Percentiles rank a stretch among this genome's conserved stretches.
phyloP scores from a whole-genome alignment of 768 basidiomycete species.

The Erythrobasidium yunnanense region DNA sequence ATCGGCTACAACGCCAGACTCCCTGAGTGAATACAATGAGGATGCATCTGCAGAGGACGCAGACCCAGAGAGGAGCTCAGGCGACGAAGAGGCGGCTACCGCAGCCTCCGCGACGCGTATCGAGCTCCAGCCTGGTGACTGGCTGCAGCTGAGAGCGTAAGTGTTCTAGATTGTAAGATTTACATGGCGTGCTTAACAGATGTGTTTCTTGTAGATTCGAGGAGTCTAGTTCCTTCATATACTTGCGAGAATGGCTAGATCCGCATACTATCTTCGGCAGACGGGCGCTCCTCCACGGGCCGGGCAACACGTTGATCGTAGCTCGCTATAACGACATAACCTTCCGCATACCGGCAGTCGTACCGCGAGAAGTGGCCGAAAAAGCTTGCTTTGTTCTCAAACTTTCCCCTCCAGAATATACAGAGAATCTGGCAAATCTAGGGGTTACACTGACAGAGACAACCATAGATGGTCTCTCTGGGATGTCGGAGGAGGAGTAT shows the following conservation, averaged over 20 bases:
- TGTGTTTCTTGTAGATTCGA: background rate
- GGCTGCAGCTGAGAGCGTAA: conserved; percentile 19
- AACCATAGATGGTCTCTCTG: background rate
- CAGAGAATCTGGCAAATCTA: background rate
- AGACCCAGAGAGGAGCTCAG: background rate
- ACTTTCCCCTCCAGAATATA: conserved; percentile 6
- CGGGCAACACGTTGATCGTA: background rate
- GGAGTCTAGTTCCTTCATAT: conserved; percentile 8
- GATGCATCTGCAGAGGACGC: background rate
- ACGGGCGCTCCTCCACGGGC: conserved; percentile 8
- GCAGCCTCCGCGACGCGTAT: background rate
- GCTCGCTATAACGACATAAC: conserved; percentile 9
- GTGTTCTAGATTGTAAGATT: background rate
- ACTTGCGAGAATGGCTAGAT: background rate
- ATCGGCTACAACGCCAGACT: background rate
- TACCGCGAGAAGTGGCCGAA: background rate
- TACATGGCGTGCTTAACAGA: background rate
- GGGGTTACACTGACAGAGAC: background rate
- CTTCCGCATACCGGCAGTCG: background rate
- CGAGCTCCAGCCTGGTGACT: conserved; percentile 13
- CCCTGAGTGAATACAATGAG: background rate
- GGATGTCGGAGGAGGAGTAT: background rate
- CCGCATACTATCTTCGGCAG: background rate
- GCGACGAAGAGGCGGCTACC: background rate
- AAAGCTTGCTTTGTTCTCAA: background rate